phyloP scores from a whole-genome alignment of 1,284 basidiomycete genomes.

The Austropuccinia psidii region DNA sequence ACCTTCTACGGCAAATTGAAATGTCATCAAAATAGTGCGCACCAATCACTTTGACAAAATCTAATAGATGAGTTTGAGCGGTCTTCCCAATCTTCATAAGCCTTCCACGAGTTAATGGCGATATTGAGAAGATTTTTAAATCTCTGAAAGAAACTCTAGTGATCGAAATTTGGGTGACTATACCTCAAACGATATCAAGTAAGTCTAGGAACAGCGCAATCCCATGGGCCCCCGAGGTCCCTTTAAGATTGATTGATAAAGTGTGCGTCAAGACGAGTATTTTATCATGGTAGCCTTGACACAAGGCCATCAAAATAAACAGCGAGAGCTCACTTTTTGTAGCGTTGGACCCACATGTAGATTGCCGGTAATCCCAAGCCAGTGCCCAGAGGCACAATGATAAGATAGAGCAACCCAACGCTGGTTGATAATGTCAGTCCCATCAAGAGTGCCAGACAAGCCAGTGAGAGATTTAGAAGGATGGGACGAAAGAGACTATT shows the following conservation, averaged over 20 bases:
- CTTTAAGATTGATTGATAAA: not conserved
- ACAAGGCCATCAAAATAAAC: not conserved
- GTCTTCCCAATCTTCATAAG: too few relatives aligned
- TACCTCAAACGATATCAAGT: too few relatives aligned
- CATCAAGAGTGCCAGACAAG: constrained; percentile 52
- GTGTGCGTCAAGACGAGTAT: not conserved
- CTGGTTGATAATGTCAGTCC: constrained; percentile 55
- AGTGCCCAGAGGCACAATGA: constrained; percentile 45
- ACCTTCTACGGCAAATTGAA: too few relatives aligned
- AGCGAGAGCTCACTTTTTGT: constrained; percentile 61
- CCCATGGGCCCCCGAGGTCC: constrained; percentile 28
- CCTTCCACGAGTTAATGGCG: too few relatives aligned
- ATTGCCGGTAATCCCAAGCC: constrained; percentile 51
- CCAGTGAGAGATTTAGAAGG: constrained; percentile 50
- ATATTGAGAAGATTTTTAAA: too few relatives aligned
- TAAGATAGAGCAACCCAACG: constrained; percentile 52
- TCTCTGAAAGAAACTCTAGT: too few relatives aligned
- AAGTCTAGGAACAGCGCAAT: constrained; percentile 32
- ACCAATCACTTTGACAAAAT: too few relatives aligned
- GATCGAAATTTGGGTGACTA: too few relatives aligned
- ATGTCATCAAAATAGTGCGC: too few relatives aligned
- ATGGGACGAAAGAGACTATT: constrained; percentile 13
- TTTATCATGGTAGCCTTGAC: not conserved
- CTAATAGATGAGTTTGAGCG: too few relatives aligned
- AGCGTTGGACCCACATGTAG: constrained; percentile 67